Base-by-base conservation (phyloP, 2,329 filamentous ascomycete genomes). In the Colletotrichum navitas region DNA sequence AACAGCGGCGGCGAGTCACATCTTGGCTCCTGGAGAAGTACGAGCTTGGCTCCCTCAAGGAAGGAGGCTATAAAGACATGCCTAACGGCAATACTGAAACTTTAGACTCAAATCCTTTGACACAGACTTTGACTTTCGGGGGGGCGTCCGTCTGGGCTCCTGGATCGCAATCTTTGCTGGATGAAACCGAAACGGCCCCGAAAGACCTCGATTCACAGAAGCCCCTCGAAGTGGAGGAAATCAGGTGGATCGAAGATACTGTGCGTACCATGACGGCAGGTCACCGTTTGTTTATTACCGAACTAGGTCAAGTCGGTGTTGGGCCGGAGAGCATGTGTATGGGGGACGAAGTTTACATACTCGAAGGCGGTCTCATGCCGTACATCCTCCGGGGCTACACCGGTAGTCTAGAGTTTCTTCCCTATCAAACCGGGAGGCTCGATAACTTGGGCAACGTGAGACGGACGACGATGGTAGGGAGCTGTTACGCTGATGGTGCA, bases 321-420 rank as follows among this genome's bases (percentile, higher is more conserved):
- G 68, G 68, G 0, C 68, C 68, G 14, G 65, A 39, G 6, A 49
- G 7, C 12, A 68, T 14, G 54, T 7, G 21, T 12, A 0, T 6
- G 18, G 59, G 36, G 1, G 68, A 72, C 16, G 10, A 10, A 1
- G 3, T 73, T 0, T 69, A 29, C 36, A 10, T 68, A 18, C 43
- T 73, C 12, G 59, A 63, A n/a, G 72, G 64, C 0, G 63, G 63
- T 3, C 55, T 72, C 2, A 54, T 68, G 68, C 72, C 68, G 0
- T 61, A 51, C 24, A 36, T 71, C 8, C 16, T 72, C 29, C 60
- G 56, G 0, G 11, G 7, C 12, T 34, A 51, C 18, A 18, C 3
- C 10, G 45, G 45, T 1, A 63, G 45, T 1, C 36, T 63, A 21
- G 0, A 51, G 1, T 5, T 18, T 21, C 45, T 26, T 21, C 32